A percentile compares a stretch with the other conserved stretches of the same genome.
phyloP scores from a whole-genome alignment of 2,329 filamentous ascomycete genomes.

The Alternaria hordeiaustralica region DNA sequence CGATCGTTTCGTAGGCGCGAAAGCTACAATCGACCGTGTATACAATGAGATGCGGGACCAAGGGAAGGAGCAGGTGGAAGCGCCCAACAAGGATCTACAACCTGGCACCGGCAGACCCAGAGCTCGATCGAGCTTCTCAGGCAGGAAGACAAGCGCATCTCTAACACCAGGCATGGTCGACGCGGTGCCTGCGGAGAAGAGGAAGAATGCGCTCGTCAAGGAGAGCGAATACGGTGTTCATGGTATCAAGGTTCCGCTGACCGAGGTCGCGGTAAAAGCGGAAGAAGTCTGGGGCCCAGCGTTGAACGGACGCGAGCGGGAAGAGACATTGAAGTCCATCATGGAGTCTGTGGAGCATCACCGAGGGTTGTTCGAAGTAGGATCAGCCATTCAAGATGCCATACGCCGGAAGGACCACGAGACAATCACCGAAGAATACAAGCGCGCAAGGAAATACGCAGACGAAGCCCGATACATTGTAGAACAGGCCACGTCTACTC shows the following conservation, averaged over 20 bases:
- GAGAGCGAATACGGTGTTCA: constrained; percentile 67
- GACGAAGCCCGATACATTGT: constrained; percentile 77
- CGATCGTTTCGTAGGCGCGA: constrained; percentile 95
- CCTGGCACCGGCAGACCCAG: constrained; percentile 73
- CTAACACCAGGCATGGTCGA: constrained; percentile 35
- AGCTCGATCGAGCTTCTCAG: constrained; percentile 65
- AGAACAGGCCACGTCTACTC: constrained; percentile 56
- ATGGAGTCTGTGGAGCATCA: constrained; percentile 78
- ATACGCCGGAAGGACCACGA: constrained; percentile 94
- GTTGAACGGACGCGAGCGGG: constrained; percentile 86
- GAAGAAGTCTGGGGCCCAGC: constrained; percentile 98
- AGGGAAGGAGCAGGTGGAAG: constrained; percentile 58
- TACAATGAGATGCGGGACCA: constrained; percentile 92
- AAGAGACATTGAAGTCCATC: constrained; percentile 82
- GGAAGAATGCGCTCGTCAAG: constrained; percentile 89
- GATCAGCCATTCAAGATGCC: constrained; percentile 76
- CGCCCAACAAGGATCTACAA: constrained; percentile 42
- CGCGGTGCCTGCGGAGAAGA: constrained; percentile 60
- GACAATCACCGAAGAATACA: constrained; percentile 83
- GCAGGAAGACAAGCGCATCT: constrained; percentile 55
- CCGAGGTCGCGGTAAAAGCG: constrained; percentile 91
- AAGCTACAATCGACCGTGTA: constrained; percentile 97
- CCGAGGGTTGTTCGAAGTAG: constrained; percentile 81
- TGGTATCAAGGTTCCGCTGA: constrained; percentile 79
- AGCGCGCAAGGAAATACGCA: constrained; percentile 78